Evolutionary conservation across 352 stramenopile genomes (phyloP).

Genomic region (Globisporangium irregulare): DNA sequence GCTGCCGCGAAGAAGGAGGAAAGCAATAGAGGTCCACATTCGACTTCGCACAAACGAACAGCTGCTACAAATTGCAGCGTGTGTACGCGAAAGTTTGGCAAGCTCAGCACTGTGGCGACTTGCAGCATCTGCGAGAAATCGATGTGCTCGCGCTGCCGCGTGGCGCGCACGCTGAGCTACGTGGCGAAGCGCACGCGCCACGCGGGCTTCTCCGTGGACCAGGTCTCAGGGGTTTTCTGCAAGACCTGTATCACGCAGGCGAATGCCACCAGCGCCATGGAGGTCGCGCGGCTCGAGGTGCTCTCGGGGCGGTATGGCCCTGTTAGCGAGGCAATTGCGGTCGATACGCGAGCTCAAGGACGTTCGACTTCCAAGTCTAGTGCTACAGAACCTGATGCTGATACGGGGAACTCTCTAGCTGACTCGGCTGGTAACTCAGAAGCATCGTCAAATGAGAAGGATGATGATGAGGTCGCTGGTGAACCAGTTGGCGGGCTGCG

Average conservation of each 20-base stretch:
- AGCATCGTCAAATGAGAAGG: neutral
- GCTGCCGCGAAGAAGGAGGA: neutral
- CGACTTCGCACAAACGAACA: neutral
- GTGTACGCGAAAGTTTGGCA: slow-evolving; percentile 23
- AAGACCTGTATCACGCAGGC: slow-evolving; percentile 28
- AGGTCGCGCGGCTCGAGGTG: slow-evolving; percentile 24
- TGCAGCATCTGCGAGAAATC: slow-evolving; percentile 25
- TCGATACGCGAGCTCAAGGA: neutral
- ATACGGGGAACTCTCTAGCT: neutral
- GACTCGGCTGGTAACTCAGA: neutral
- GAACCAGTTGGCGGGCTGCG: neutral
- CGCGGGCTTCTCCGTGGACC: slow-evolving; percentile 12
- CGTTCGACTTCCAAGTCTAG: neutral
- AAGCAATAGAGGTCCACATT: neutral
- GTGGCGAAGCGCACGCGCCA: slow-evolving; percentile 12
- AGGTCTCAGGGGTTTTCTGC: slow-evolving; percentile 24
- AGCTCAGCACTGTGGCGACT: slow-evolving; percentile 23
- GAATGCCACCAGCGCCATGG: slow-evolving; percentile 17
- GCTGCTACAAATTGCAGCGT: slow-evolving; percentile 12
- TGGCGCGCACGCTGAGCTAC: slow-evolving; percentile 25
- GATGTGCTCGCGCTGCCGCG: slow-evolving; percentile 31
- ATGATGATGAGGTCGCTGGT: neutral
- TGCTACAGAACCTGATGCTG: neutral
- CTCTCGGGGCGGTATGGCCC: slow-evolving; percentile 15
- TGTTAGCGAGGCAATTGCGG: neutral